Evolutionary conservation across 108 stramenopile genomes (phyloP), one percentile per base, ranked within the genome.

Genomic region (Pseudonitzschia delicatissima): DNA sequence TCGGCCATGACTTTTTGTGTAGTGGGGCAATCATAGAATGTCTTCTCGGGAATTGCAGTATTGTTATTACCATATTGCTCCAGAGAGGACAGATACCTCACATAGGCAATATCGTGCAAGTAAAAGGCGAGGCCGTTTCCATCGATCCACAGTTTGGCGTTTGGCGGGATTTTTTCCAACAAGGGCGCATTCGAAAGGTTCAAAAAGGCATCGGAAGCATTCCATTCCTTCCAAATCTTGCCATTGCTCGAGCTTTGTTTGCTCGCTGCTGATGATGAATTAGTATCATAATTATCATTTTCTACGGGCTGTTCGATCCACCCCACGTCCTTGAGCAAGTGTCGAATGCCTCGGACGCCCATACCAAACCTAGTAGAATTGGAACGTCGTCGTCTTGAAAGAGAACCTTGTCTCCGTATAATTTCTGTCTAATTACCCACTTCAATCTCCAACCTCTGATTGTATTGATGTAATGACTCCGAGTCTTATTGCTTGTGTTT

Each of bases 41-140:
- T 4, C 2, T 39, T 37, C 31, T 20, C 35, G 15, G 45, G n/a
- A 48, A n/a, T 31, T 39, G 17, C 4, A 15, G 58, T 59, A 36
- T 39, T 42, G 47, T 2, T 48, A 3, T 15, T 13, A 45, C 45
- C 45, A 15, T 45, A 18, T 6, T 4, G 15, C 1, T 6, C 20
- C 5, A 76, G 42, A 3, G 71, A 60, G 2, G 40, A 36, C 12
- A 66, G 28, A 57, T 86, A 74, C 3, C 80, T 67, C 13, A 50
- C 21, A 62, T 86, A 86, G 15, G 88, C 83, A 32, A 84, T 45
- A 21, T 62, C 40, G 48, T 72, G 61, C 31, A 89, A 70, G 57
- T 82, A 72, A 57, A 79, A 85, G 3, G 82, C 62, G 1, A 89
- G 57, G 11, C 88, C 88, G 50, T 84, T 74, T 7, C 85, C 88